Conservation (phyloP, 805 yeast species). For the Debaryomyces castellii region DNA sequence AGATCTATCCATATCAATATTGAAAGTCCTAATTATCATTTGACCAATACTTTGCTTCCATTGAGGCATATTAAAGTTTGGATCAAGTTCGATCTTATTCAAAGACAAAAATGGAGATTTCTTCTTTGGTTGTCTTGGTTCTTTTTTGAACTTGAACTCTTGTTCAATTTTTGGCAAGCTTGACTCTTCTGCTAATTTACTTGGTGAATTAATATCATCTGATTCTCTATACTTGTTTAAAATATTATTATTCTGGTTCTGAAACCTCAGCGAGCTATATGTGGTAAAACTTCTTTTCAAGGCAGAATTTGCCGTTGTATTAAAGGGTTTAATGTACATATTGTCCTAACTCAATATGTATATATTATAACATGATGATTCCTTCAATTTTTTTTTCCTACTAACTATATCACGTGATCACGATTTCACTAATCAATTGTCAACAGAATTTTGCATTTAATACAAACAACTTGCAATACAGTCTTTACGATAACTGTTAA, state of each 20-base stretch:
- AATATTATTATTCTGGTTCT: conserved; percentile 9
- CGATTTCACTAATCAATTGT: background rate
- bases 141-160: conserved; percentile 23
- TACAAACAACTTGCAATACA: no score
- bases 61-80: conserved; percentile 34
- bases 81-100: conserved; percentile 35
- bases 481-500: no score
- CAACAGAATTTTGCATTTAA: no score
- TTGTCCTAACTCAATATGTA: background rate
- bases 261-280: conserved; percentile 4
- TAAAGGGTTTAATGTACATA: background rate
- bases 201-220: conserved; percentile 24
- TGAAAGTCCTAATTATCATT: conserved; percentile 55
- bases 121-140: conserved; percentile 33
- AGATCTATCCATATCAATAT: conserved; percentile 86
- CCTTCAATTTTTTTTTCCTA: background rate
- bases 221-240: conserved; percentile 14
- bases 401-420: background rate
- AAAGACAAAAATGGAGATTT: conserved; percentile 41
- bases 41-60: conserved; percentile 58
- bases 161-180: conserved; percentile 38
- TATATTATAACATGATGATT: background rate
- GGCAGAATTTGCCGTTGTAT: background rate
- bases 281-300: conserved; percentile 2
- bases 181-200: conserved; percentile 38